Evolutionary conservation across 2,329 filamentous ascomycete species (phyloP).

Genomic region (Hypoxylon sp.): DNA sequence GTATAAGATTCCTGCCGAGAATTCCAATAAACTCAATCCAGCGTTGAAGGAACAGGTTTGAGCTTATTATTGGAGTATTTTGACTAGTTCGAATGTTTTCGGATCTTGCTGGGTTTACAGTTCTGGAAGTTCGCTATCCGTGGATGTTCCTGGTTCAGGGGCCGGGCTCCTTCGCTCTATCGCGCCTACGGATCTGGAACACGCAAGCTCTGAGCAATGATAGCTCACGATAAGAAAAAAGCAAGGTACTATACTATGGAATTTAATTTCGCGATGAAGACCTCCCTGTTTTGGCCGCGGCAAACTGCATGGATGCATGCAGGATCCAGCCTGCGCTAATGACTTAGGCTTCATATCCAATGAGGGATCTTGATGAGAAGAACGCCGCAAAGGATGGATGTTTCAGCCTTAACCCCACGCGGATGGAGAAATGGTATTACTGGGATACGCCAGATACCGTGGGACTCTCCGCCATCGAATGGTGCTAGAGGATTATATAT

Average conservation of each 20-base stretch:
- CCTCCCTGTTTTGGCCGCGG: slow-evolving; percentile 13
- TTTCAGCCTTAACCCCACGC: slow-evolving; percentile 13
- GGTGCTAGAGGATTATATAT: slow-evolving; percentile 17
- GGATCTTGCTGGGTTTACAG: not conserved
- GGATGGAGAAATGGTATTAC: not conserved
- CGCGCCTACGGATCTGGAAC: slow-evolving; percentile 12
- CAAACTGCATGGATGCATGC: not conserved
- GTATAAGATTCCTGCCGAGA: not conserved
- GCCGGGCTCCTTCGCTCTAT: slow-evolving; percentile 20
- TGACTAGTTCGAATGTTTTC: not conserved
- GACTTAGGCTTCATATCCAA: not conserved
- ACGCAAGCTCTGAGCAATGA: not conserved
- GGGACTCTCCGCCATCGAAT: not conserved
- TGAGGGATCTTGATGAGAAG: slow-evolving; percentile 10
- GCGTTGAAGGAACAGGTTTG: not conserved
- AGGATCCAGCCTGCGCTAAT: not conserved
- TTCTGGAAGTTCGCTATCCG: slow-evolving; percentile 19
- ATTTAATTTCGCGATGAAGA: slow-evolving; percentile 3
- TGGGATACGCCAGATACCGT: not conserved
- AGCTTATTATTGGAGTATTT: slow-evolving; percentile 2
- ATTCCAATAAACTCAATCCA: not conserved
- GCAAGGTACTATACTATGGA: not conserved
- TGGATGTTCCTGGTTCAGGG: slow-evolving; percentile 14
- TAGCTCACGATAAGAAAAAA: not conserved
- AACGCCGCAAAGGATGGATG: slow-evolving; percentile 14